These are phyloP conservation scores for Pseudomonodictys pantanalensis DNA, from an alignment of 495 filamentous ascomycete genomes.

Conservation along the genomic window DNA sequence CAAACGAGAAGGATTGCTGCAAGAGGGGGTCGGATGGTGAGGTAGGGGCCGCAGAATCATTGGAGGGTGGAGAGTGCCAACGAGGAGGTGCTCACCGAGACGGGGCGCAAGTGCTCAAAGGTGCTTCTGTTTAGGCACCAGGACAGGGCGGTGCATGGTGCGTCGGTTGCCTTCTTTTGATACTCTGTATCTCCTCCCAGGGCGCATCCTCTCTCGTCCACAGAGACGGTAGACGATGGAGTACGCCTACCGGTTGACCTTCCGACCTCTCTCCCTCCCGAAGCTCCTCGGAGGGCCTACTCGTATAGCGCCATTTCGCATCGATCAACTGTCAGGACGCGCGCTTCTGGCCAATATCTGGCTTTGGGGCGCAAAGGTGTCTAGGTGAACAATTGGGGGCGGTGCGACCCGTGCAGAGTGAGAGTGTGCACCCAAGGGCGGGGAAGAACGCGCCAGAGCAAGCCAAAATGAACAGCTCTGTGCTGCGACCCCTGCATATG, in stretches of 20 bases:
- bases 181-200: neutral
- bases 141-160: conserved; percentile 24
- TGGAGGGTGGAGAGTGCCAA: neutral
- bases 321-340: neutral
- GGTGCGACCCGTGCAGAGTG: conserved; percentile 1
- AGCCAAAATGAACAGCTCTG: too few species aligned
- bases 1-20: neutral
- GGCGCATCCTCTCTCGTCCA: neutral
- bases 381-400: conserved; percentile 6
- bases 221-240: neutral
- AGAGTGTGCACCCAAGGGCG: conserved; percentile 6
- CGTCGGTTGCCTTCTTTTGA: conserved; percentile 17
- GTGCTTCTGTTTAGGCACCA: conserved; percentile 3
- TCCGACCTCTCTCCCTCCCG: too few species aligned
- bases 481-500: conserved; percentile 11
- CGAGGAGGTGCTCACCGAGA: neutral
- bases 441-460: neutral
- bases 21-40: conserved; percentile 8
- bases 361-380: conserved; percentile 10
- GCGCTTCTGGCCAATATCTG: too few species aligned
- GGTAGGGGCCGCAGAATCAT: conserved; percentile 4
- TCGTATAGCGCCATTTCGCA: neutral
- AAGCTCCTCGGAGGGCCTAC: neutral
- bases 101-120: conserved; percentile 8
- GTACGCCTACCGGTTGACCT: conserved; percentile 2